Evolutionary conservation across 495 filamentous ascomycete species (phyloP).

Genomic region (Staphylotrichum tortipilum): DNA sequence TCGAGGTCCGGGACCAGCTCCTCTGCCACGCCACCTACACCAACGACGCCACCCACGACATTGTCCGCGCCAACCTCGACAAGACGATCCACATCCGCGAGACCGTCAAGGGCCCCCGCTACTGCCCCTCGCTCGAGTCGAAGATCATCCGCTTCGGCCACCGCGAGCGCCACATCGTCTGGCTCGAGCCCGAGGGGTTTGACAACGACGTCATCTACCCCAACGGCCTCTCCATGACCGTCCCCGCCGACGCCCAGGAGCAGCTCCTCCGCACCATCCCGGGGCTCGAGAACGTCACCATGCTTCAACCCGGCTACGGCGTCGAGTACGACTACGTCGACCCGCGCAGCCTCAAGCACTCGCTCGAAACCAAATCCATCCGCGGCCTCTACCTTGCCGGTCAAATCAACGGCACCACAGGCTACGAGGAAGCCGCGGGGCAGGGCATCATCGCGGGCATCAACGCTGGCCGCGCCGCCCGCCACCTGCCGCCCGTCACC

Average conservation of each 20-base stretch:
- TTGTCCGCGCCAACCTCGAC: conserved; percentile 78
- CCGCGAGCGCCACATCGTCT: conserved; percentile 75
- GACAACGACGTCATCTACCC: conserved; percentile 88
- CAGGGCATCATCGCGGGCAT: conserved; percentile 90
- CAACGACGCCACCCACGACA: conserved; percentile 70
- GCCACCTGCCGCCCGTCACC: conserved; percentile 51
- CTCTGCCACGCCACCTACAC: conserved; percentile 78
- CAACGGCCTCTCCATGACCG: conserved; percentile 94
- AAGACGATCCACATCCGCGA: conserved; percentile 95
- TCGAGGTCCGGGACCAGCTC: conserved; percentile 72
- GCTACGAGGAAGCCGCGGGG: conserved; percentile 93
- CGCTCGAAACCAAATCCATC: conserved; percentile 90
- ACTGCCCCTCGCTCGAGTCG: conserved; percentile 91
- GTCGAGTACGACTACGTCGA: conserved; percentile 99
- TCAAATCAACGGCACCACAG: conserved; percentile 97
- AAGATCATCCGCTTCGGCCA: conserved; percentile 84
- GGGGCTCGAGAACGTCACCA: conserved; percentile 80
- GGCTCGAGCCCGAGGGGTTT: conserved; percentile 96
- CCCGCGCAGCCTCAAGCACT: conserved; percentile 73
- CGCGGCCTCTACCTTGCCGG: conserved; percentile 85
- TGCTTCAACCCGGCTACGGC: conserved; percentile 95
- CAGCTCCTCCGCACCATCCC: conserved; percentile 72
- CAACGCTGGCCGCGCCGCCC: conserved; percentile 78
- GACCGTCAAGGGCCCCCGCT: conserved; percentile 86
- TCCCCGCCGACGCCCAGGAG: conserved; percentile 78